phyloP scores from a whole-genome alignment of 805 yeast genomes.

The Hagleromyces aurorensis region DNA sequence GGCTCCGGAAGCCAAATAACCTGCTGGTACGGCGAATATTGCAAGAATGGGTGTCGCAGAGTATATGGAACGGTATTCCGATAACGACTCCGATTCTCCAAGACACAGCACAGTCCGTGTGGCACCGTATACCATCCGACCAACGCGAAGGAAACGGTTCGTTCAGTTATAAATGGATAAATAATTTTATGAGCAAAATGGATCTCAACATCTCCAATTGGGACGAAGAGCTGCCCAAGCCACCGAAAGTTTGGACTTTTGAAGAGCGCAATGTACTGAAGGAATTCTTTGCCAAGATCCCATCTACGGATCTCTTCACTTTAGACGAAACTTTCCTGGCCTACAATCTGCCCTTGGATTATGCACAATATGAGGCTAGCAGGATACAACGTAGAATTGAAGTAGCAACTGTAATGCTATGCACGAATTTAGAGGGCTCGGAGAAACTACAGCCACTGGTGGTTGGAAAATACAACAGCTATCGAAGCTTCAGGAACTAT shows the following conservation, averaged over 20 bases:
- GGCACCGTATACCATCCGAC: slow-evolving; percentile 49
- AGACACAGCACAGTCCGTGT: slow-evolving; percentile 53
- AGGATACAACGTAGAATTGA: slow-evolving; percentile 31
- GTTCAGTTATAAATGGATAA: slow-evolving; percentile 54
- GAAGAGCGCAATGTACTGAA: slow-evolving; percentile 49
- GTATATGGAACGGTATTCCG: slow-evolving; percentile 59
- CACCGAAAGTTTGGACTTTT: slow-evolving; percentile 52
- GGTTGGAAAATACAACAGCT: slow-evolving; percentile 49
- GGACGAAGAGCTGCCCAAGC: slow-evolving; percentile 36
- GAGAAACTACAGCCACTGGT: slow-evolving; percentile 55
- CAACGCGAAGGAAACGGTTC: slow-evolving; percentile 57
- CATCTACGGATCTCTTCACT: slow-evolving; percentile 47
- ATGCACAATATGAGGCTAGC: slow-evolving; percentile 38
- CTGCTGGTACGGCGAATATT: slow-evolving; percentile 49
- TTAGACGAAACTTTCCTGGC: slow-evolving; percentile 54
- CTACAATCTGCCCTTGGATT: slow-evolving; percentile 53
- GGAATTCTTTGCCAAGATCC: slow-evolving; percentile 37
- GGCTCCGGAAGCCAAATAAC: slow-evolving; percentile 44
- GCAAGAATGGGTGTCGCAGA: slow-evolving; percentile 63
- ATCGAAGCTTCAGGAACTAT: slow-evolving; percentile 34
- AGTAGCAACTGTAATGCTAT: slow-evolving; percentile 50
- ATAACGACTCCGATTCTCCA: slow-evolving; percentile 56
- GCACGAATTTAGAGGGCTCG: slow-evolving; percentile 54
- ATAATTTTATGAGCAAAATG: slow-evolving; percentile 39
- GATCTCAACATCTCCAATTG: slow-evolving; percentile 44